Percentiles rank a stretch among this genome's conserved stretches.
Conservation (phyloP, 768 basidiomycete species). For the Leucosporidium creatinivorum region DNA sequence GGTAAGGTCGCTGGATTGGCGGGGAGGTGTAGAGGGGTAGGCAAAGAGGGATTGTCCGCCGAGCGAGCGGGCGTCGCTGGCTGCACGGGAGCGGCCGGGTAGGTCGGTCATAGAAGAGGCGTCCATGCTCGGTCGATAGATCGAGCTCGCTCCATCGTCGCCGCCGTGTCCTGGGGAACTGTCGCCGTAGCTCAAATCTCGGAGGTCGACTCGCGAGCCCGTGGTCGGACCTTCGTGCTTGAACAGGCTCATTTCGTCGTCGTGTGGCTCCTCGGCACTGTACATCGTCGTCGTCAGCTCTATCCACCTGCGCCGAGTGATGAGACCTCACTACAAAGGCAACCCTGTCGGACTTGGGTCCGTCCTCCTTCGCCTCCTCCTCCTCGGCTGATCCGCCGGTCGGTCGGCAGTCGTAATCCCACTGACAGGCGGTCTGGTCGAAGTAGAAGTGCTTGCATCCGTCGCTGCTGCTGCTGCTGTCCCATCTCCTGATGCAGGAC, state of each 20-base stretch:
- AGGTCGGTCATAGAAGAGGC: not conserved
- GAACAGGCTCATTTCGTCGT: conserved; percentile 23
- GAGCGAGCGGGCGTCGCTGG: conserved; percentile 14
- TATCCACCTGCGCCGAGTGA: too few relatives aligned
- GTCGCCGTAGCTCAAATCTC: conserved; percentile 1
- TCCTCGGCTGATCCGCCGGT: too few relatives aligned
- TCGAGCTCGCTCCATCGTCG: not conserved
- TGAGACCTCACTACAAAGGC: too few relatives aligned
- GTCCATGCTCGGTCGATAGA: not conserved
- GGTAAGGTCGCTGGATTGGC: not conserved
- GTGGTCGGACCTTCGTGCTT: conserved; percentile 6
- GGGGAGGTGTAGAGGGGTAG: not conserved
- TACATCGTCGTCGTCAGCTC: too few relatives aligned
- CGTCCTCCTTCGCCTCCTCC: too few relatives aligned
- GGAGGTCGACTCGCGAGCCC: not conserved
- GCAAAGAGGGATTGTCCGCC: not conserved
- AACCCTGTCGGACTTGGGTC: too few relatives aligned
- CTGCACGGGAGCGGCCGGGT: conserved; percentile 12
- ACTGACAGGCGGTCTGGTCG: too few relatives aligned
- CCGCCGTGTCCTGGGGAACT: not conserved
- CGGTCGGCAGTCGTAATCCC: too few relatives aligned
- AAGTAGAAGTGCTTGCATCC: too few relatives aligned
- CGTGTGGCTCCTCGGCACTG: too few relatives aligned
- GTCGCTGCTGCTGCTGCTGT: too few relatives aligned
- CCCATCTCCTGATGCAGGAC: too few relatives aligned